A percentile compares a stretch with the other conserved stretches of the same genome.
Evolutionary conservation across 352 stramenopile species (phyloP).

Genomic region (Globisporangium apiculatum): DNA sequence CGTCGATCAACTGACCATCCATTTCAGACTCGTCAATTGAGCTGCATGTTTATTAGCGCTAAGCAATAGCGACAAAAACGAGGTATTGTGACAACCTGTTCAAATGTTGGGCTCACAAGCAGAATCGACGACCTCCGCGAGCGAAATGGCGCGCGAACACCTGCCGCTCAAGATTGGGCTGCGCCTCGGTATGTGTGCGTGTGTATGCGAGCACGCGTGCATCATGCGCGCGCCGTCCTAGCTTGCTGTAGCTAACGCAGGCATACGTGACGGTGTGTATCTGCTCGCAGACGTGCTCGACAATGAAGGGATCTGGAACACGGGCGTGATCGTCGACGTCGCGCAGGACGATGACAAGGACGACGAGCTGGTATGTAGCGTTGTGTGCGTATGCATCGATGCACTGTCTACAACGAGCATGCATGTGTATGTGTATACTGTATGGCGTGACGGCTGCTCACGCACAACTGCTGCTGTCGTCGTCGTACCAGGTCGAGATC

Average conservation of each 20-base stretch:
- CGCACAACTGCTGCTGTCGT: not conserved
- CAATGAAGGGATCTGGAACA: constrained; percentile 83
- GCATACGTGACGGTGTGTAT: not conserved
- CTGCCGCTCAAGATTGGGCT: constrained; percentile 64
- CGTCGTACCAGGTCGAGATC: constrained; percentile 46
- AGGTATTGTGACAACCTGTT: not conserved
- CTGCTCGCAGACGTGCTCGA: constrained; percentile 61
- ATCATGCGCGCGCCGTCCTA: not conserved
- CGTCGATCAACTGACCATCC: too few relatives aligned
- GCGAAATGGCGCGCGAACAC: constrained; percentile 16
- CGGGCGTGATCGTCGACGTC: constrained; percentile 57
- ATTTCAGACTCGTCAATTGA: too few relatives aligned
- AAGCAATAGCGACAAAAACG: not conserved
- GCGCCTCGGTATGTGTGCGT: constrained; percentile 34
- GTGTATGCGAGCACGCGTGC: not conserved
- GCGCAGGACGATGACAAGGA: constrained; percentile 49
- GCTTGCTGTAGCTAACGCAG: not conserved
- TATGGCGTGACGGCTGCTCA: too few relatives aligned
- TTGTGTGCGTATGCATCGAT: not conserved
- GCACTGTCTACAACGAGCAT: not conserved
- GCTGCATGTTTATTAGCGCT: too few relatives aligned
- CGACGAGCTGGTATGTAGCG: constrained; percentile 33
- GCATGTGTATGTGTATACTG: not conserved
- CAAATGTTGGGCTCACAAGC: not conserved
- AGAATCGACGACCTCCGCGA: constrained; percentile 2